Evolutionary conservation across 2,329 filamentous ascomycete species (phyloP), one percentile per base, ranked within the genome.

Genomic region (Aspergillaceae sp.): DNA sequence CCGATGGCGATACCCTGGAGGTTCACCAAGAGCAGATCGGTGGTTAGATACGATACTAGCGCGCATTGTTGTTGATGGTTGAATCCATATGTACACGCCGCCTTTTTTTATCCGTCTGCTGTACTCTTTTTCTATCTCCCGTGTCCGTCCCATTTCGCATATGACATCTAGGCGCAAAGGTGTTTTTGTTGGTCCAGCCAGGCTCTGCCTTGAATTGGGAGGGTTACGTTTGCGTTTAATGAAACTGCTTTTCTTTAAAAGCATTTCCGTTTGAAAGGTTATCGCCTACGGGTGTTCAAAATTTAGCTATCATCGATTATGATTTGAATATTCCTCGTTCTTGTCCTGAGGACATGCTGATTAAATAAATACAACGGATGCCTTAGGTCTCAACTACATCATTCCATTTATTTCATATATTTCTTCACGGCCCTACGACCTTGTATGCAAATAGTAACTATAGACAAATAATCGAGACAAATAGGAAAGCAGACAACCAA

Each of bases 11-110:
- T 62, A 94, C 87, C 1, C 82, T 98, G 28, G 92, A 98, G 64
- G 92, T 98, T 28, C 91, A 97, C 67, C 92, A 97, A 68, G 92
- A 98, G 68, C 92, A 98, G 73, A 92, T 97, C 51, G 92, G 92
- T 50, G 91, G 90, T 11, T 66, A 56, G 45, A 48, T 45, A 8
- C 2, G 30, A 32, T 32, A 32, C 8, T 32, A 37, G 35, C 35
- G 7, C 11, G 26, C 11, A 19, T 37, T 19, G 19, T 19, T 19
- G 19, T 19, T 37, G 35, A 37, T 26, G 35, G 3, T 26, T 37
- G 11, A 37, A 37, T 10, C 5, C 11, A 37, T 37, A 37, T 2
- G 19, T 37, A 8, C 35, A 6, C 11, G 11, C 7, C 35, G 19
- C 4, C 26, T 37, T 6, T 26, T 7, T 35, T 35, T 2, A 33